phyloP scores from a whole-genome alignment of 768 basidiomycete species.

The Mycena haematopus region DNA sequence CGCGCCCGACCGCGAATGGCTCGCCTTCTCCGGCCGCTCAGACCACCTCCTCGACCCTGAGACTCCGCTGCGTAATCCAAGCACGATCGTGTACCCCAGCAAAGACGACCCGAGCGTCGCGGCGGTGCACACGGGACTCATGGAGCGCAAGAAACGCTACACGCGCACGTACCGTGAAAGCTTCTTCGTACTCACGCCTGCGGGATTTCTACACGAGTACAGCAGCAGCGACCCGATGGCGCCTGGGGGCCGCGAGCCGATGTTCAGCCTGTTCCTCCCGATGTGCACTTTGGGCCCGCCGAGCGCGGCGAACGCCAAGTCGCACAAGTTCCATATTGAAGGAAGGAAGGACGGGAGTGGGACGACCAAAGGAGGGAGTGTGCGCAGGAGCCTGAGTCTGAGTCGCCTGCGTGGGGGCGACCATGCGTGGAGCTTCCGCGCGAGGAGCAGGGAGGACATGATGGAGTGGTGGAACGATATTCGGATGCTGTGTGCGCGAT shows the following conservation, averaged over 20 bases:
- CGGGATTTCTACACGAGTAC: constrained; percentile 96
- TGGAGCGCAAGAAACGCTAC: constrained; percentile 97
- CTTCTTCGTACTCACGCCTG: constrained; percentile 92
- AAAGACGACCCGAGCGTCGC: constrained; percentile 89
- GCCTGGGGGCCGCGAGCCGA: constrained; percentile 59
- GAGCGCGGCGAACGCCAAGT: constrained; percentile 59
- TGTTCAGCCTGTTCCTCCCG: constrained; percentile 91
- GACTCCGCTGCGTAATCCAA: constrained; percentile 86
- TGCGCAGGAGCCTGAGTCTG: constrained; percentile 46
- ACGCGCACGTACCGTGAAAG: constrained; percentile 80
- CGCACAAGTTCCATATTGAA: constrained; percentile 98
- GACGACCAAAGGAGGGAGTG: constrained; percentile 61
- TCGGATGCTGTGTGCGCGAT: constrained; percentile 90
- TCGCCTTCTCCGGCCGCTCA: constrained; percentile 88
- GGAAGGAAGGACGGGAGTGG: constrained; percentile 79
- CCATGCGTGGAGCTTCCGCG: constrained; percentile 89
- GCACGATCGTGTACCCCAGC: constrained; percentile 81
- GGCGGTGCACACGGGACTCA: constrained; percentile 85
- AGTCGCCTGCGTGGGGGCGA: constrained; percentile 43
- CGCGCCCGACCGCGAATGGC: constrained; percentile 92
- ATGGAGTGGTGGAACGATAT: constrained; percentile 99
- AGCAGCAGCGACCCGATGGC: constrained; percentile 62
- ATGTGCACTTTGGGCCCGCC: constrained; percentile 96
- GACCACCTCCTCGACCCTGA: constrained; percentile 99
- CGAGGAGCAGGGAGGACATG: constrained; percentile 92